Base-by-base conservation (phyloP, 495 filamentous ascomycete genomes). In the Xylaria telfairii region DNA sequence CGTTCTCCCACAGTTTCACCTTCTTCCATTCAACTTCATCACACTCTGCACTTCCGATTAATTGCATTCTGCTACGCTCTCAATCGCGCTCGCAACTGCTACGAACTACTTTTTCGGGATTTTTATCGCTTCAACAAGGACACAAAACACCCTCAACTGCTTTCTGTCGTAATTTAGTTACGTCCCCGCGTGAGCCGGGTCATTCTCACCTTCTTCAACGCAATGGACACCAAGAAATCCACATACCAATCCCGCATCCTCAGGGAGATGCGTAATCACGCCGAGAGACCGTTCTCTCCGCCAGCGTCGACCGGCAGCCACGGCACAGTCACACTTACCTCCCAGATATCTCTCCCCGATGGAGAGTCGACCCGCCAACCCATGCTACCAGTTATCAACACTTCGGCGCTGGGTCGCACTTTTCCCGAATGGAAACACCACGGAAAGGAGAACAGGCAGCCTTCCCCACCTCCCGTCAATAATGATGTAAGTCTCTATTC, bases 361-460 rank as follows among this genome's bases (percentile, higher is more conserved):
- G 82, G 74, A 72, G 84, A 85, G 70, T 82, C 83, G 21, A 83
- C 83, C 26, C 81, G 81, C 57, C 74, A 71, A n/a, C 69, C 63
- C 28, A 42, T 69, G 51, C 51, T 71, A 19, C 70, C 73, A 24
- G 61, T 70, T 41, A 84, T 91, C 74, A 88, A 91, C 80, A 91
- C 89, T 8, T 91, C 89, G 10, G 88, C 85, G 44, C 81, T 91
- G 54, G 87, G 86, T 28, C 86, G 85, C 73, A 83, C 86, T 63
- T 91, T 91, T 78, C 90, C 90, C 28, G 85, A 91, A 72, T 91
- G 83, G 83, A 74, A 73, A 60, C 7, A 21, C 32, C 53, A 30
- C 30, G 57, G 34, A 30, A 69, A 69, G 46, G 67, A 69, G 32
- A 69, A 69, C 32, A 37, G 56, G 34, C 34, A 39, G 19, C 56